phyloP scores from a whole-genome alignment of 345 rosid species.

The Boechera divaricarpa region DNA sequence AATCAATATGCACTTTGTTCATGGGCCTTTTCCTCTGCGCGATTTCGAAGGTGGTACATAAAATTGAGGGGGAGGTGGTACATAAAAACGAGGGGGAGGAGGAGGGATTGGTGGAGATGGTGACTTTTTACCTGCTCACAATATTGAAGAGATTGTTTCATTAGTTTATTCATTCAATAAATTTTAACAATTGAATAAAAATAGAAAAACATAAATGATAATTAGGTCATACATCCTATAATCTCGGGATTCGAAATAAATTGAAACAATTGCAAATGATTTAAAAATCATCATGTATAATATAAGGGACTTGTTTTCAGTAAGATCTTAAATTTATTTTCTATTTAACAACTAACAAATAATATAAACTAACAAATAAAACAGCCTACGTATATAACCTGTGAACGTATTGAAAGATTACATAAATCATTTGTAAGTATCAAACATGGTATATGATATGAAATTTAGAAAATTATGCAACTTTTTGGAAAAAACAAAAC shows the following conservation, averaged over 20 bases:
- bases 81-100: background rate
- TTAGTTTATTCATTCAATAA: constrained; percentile 8
- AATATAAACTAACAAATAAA: too few relatives aligned
- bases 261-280: too few relatives aligned
- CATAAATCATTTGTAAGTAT: background rate
- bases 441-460: background rate
- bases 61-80: background rate
- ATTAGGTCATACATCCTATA: background rate
- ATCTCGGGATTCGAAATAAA: too few relatives aligned
- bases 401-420: too few relatives aligned
- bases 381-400: background rate
- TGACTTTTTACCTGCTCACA: constrained; percentile 2
- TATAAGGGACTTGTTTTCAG: too few relatives aligned
- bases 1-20: background rate
- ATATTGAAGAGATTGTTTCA: background rate
- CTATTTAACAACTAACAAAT: too few relatives aligned
- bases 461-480: too few relatives aligned
- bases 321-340: too few relatives aligned
- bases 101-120: background rate
- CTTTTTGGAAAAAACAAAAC: background rate
- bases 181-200: background rate
- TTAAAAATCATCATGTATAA: too few relatives aligned
- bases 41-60: constrained; percentile 9
- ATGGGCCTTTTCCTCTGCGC: constrained; percentile 9
- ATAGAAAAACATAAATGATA: background rate